phyloP scores from a whole-genome alignment of 2,329 filamentous ascomycete genomes.

The Neoarthrinium moseri region DNA sequence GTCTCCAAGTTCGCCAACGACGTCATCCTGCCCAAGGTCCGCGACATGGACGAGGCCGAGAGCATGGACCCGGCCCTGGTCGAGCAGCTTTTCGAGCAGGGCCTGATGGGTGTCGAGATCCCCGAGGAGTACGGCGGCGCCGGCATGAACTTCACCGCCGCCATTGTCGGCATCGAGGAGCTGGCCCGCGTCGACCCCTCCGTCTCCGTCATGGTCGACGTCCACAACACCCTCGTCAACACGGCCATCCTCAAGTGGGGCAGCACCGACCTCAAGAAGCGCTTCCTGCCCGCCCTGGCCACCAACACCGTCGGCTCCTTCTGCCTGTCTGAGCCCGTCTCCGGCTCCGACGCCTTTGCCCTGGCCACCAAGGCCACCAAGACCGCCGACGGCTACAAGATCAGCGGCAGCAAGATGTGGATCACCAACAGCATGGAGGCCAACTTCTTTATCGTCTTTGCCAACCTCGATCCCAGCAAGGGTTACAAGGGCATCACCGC shows the following conservation, averaged over 20 bases:
- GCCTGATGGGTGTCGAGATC: constrained; percentile 95
- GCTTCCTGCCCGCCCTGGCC: constrained; percentile 85
- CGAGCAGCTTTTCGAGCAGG: constrained; percentile 94
- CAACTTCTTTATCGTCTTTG: constrained; percentile 95
- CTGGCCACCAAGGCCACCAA: constrained; percentile 87
- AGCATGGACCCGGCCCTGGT: constrained; percentile 85
- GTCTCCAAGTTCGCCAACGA: constrained; percentile 91
- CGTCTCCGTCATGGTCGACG: constrained; percentile 92
- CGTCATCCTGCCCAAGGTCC: constrained; percentile 83
- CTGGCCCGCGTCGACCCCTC: constrained; percentile 90
- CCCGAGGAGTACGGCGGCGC: constrained; percentile 95
- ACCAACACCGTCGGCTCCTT: constrained; percentile 90
- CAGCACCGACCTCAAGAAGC: constrained; percentile 73
- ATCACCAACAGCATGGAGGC: constrained; percentile 97
- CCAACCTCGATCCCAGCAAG: constrained; percentile 87
- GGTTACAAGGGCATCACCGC: constrained; percentile 97
- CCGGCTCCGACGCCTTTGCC: constrained; percentile 94
- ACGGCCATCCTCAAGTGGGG: constrained; percentile 87
- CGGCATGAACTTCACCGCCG: constrained; percentile 97
- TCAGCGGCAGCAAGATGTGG: constrained; percentile 98
- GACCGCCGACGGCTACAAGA: constrained; percentile 78
- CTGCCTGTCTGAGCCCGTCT: constrained; percentile 88
- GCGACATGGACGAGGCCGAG: constrained; percentile 98
- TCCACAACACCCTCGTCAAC: constrained; percentile 98
- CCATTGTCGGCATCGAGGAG: constrained; percentile 96